Conservation (phyloP, 2,329 filamentous ascomycete species). For the Lomentospora prolificans region DNA sequence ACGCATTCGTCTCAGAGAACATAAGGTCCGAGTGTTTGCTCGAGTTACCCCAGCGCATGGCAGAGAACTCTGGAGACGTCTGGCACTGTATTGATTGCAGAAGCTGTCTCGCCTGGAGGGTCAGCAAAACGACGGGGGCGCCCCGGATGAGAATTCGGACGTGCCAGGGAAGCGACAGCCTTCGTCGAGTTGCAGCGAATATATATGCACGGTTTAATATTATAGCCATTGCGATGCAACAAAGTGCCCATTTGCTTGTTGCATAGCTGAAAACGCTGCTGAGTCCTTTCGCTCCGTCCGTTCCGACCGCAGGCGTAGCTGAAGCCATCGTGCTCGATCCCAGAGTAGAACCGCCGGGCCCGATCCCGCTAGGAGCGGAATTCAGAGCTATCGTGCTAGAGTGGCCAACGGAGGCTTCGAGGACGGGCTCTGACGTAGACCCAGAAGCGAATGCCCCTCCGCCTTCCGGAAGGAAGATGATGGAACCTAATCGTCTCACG, state of each 20-base stretch:
- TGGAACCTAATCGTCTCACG: conserved; percentile 57
- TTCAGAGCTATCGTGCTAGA: conserved; percentile 27
- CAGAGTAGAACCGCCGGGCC: background rate
- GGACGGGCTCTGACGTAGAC: too few relatives aligned
- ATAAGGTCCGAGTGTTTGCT: conserved; percentile 57
- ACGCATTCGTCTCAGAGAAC: conserved; percentile 58
- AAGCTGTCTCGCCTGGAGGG: conserved; percentile 57
- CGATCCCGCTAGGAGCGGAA: conserved; percentile 32
- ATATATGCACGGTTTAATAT: conserved; percentile 87
- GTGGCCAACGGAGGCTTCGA: conserved; percentile 5
- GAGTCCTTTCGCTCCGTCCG: conserved; percentile 57
- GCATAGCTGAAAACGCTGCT: conserved; percentile 84
- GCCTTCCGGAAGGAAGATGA: conserved; percentile 51
- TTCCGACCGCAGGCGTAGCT: background rate
- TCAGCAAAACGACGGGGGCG: conserved; percentile 60
- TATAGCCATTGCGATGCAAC: conserved; percentile 77
- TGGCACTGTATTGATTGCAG: conserved; percentile 88
- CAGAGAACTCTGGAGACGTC: conserved; percentile 63
- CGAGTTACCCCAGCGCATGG: conserved; percentile 59
- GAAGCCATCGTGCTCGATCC: background rate
- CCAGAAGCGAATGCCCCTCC: too few relatives aligned
- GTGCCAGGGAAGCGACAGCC: conserved; percentile 66
- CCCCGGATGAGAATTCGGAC: conserved; percentile 61
- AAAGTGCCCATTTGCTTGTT: conserved; percentile 84
- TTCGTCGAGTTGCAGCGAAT: conserved; percentile 78